These are phyloP conservation scores for Fusarium avenaceum DNA, from an alignment of 2,329 filamentous ascomycete genomes.

Conservation along the genomic window DNA sequence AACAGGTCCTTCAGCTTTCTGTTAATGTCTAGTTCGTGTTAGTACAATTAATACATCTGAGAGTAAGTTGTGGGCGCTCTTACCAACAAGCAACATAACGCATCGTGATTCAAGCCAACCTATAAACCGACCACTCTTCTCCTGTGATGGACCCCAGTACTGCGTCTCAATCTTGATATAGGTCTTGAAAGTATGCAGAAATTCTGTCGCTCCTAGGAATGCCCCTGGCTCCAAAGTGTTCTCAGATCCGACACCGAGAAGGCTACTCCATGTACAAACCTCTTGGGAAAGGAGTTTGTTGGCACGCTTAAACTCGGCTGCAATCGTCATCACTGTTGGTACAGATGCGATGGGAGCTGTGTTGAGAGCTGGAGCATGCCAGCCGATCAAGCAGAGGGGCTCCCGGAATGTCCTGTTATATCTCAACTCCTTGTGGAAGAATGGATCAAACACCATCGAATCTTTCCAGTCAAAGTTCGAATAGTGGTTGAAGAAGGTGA, in stretches of 20 bases:
- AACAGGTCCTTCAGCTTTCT: slow-evolving; percentile 64
- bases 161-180: slow-evolving; percentile 74
- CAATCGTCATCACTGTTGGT: slow-evolving; percentile 65
- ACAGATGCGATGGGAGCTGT: slow-evolving; percentile 67
- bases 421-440: slow-evolving; percentile 65
- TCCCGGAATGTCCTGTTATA: slow-evolving; percentile 71
- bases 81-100: slow-evolving; percentile 69
- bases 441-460: slow-evolving; percentile 69
- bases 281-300: slow-evolving; percentile 55
- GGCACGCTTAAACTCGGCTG: slow-evolving; percentile 65
- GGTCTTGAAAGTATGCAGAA: slow-evolving; percentile 64
- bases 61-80: slow-evolving; percentile 16
- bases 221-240: background rate
- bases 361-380: slow-evolving; percentile 72
- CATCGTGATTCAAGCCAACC: slow-evolving; percentile 75
- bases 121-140: slow-evolving; percentile 67
- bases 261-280: slow-evolving; percentile 58
- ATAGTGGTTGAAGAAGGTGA: slow-evolving; percentile 75
- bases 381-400: slow-evolving; percentile 73
- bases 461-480: slow-evolving; percentile 70
- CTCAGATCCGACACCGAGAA: slow-evolving; percentile 52
- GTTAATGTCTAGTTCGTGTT: slow-evolving; percentile 63
- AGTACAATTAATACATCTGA: slow-evolving; percentile 4
- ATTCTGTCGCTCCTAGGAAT: slow-evolving; percentile 57
- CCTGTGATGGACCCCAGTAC: slow-evolving; percentile 72